These are phyloP conservation scores for Chaetomium cochliodes DNA, from an alignment of 495 filamentous ascomycete species.

Conservation along the genomic window DNA sequence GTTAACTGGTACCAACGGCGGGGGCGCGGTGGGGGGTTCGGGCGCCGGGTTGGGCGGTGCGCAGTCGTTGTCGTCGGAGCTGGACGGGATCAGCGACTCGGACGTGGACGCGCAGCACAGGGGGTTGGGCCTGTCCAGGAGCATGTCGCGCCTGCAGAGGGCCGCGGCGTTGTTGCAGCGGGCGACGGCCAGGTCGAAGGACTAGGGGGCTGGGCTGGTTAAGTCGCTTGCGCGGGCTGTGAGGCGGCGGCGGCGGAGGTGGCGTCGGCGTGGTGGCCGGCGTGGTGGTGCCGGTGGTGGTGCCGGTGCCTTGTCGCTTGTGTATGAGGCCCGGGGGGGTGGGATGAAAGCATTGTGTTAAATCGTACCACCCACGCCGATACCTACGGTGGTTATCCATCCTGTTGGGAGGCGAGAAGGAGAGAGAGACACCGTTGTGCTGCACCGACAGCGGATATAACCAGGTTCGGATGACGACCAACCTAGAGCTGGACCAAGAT, in stretches of 20 bases:
- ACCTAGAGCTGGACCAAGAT: too few species aligned
- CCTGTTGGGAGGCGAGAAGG: too few species aligned
- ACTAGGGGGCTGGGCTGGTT: conserved; percentile 18
- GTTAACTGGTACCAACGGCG: background rate
- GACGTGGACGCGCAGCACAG: conserved; percentile 16
- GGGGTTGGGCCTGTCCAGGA: conserved; percentile 14
- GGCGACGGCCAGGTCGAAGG: conserved; percentile 20
- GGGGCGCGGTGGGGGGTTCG: conserved; percentile 1
- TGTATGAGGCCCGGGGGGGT: background rate
- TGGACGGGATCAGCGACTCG: conserved; percentile 21
- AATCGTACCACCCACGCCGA: background rate
- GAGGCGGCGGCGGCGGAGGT: too few species aligned
- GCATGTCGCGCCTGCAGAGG: conserved; percentile 27
- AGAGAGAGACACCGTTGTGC: too few species aligned
- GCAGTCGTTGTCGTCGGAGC: conserved; percentile 7
- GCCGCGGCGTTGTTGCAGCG: conserved; percentile 30
- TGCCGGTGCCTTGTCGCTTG: background rate
- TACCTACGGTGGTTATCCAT: too few species aligned
- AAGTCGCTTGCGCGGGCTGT: background rate
- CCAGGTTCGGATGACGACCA: too few species aligned
- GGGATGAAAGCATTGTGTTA: background rate
- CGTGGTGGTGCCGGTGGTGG: background rate
- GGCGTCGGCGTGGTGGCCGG: too few species aligned
- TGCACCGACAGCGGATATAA: too few species aligned
- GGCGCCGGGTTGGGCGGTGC: background rate